Conservation (phyloP, 257 asterid species). For the Striga asiatica region DNA sequence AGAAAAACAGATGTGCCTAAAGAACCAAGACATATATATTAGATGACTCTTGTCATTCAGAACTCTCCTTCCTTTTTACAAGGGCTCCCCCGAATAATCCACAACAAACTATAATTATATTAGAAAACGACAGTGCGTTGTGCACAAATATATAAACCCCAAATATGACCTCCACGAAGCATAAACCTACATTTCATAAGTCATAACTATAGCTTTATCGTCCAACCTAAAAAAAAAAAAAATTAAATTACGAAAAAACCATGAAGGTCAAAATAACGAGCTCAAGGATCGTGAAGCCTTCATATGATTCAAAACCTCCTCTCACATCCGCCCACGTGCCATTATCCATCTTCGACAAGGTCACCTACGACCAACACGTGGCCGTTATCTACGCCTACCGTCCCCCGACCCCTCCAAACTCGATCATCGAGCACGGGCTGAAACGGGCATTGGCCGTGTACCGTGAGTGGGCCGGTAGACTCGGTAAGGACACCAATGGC, state of each 20-base stretch:
- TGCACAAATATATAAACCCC: not conserved
- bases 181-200: not conserved
- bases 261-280: slow-evolving; percentile 48
- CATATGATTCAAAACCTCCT: slow-evolving; percentile 41
- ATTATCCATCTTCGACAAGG: slow-evolving; percentile 60
- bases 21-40: too few species aligned
- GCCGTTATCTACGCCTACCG: slow-evolving; percentile 68
- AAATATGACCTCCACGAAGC: not conserved
- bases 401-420: slow-evolving; percentile 58
- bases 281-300: slow-evolving; percentile 59
- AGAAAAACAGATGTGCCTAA: too few species aligned
- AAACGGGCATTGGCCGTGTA: too few species aligned
- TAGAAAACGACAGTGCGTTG: not conserved
- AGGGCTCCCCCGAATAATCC: too few species aligned
- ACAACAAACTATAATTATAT: too few species aligned
- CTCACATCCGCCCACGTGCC: slow-evolving; percentile 24
- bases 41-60: not conserved
- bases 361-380: slow-evolving; percentile 53
- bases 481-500: slow-evolving; percentile 31
- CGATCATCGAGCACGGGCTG: slow-evolving; percentile 31
- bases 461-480: slow-evolving; percentile 79
- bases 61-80: too few species aligned
- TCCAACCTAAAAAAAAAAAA: not conserved
- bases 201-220: not conserved
- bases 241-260: not conserved